Evolutionary conservation across 257 asterid species (phyloP).

Genomic region (Eucommia ulmoides): DNA sequence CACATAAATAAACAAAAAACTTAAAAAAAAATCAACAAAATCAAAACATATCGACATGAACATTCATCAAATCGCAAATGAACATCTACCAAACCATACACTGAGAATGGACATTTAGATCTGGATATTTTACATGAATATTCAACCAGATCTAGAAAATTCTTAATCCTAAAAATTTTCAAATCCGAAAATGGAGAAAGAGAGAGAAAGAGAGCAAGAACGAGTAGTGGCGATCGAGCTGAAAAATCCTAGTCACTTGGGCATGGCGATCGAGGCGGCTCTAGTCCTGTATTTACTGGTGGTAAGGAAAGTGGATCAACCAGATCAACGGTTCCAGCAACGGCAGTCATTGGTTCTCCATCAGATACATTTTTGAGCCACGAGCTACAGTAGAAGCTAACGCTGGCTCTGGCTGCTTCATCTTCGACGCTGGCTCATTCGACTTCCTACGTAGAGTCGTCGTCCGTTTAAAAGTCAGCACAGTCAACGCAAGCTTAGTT

Average conservation of each 20-base stretch:
- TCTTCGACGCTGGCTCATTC: constrained; percentile 5
- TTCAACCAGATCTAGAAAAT: too few species aligned
- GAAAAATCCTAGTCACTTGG: not conserved
- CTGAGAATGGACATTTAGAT: too few species aligned
- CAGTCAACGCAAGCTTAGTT: too few species aligned
- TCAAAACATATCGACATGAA: too few species aligned
- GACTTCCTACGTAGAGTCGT: not conserved
- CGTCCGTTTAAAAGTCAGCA: not conserved
- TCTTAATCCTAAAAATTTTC: too few species aligned
- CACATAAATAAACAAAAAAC: too few species aligned
- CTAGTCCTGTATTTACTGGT: constrained; percentile 7
- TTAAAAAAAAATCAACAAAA: too few species aligned
- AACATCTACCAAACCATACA: too few species aligned
- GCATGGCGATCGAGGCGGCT: constrained; percentile 12
- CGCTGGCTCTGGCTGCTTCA: constrained; percentile 11
- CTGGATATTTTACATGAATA: too few species aligned
- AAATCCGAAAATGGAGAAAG: too few species aligned
- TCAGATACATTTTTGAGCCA: constrained; percentile 11
- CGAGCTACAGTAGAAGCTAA: constrained; percentile 29
- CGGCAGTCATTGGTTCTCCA: not conserved
- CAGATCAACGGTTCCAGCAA: not conserved
- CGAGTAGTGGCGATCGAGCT: constrained; percentile 8
- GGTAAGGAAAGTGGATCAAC: not conserved
- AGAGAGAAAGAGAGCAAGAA: too few species aligned
- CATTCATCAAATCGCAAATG: too few species aligned